These are phyloP conservation scores for Saccharomyces cerevisiae DNA, from an alignment of 805 yeast species.

Conservation along the genomic window DNA sequence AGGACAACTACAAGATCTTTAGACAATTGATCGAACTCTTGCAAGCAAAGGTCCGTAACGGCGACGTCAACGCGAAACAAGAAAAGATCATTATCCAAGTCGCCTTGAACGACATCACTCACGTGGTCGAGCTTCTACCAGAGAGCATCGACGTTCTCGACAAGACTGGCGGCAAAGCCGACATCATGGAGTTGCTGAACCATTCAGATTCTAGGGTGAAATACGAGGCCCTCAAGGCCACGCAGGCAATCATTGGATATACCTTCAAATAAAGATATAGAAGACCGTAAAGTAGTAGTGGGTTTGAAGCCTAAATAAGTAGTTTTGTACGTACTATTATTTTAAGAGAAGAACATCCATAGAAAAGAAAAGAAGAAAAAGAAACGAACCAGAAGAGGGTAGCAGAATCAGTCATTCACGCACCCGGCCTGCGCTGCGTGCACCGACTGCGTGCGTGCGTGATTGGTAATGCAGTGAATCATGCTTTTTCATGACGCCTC, in stretches of 20 bases:
- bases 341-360: background rate
- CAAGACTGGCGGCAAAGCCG: slow-evolving; percentile 57
- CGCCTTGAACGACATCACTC: slow-evolving; percentile 58
- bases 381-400: background rate
- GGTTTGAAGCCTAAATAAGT: background rate
- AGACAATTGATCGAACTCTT: slow-evolving; percentile 52
- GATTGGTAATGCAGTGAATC: background rate
- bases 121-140: slow-evolving; percentile 52
- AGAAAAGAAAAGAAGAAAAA: background rate
- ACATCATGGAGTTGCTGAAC: slow-evolving; percentile 77
- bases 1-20: slow-evolving; percentile 64
- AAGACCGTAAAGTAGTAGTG: background rate
- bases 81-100: slow-evolving; percentile 43
- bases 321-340: background rate
- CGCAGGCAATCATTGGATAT: slow-evolving; percentile 88
- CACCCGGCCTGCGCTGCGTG: too few species aligned
- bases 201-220: slow-evolving; percentile 79
- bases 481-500: background rate
- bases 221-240: slow-evolving; percentile 89
- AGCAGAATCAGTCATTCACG: background rate
- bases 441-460: background rate
- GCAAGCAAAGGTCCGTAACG: slow-evolving; percentile 27
- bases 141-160: slow-evolving; percentile 49
- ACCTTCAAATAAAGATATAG: slow-evolving; percentile 38
- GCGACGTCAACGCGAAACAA: slow-evolving; percentile 29